phyloP scores from a whole-genome alignment of 2,329 filamentous ascomycete species.

The Neoascochyta sp. region DNA sequence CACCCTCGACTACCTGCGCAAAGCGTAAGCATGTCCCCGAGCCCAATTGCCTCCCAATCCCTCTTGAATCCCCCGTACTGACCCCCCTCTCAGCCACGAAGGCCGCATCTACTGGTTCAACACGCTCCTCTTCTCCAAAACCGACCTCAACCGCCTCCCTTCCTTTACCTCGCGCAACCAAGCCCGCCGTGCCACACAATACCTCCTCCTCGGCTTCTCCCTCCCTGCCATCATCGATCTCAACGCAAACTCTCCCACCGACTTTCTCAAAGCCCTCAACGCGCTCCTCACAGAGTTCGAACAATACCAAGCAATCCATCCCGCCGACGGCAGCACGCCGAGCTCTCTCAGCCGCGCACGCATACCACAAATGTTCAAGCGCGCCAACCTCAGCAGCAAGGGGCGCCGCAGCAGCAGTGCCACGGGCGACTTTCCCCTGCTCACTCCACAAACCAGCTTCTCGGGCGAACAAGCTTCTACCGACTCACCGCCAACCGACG shows the following conservation, averaged over 20 bases:
- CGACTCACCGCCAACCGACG: constrained; percentile 33
- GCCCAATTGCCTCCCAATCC: not conserved
- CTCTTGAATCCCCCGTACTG: not conserved
- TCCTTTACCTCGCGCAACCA: constrained; percentile 83
- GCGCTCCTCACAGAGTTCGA: constrained; percentile 88
- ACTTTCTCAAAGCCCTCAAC: constrained; percentile 85
- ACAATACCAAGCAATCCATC: constrained; percentile 82
- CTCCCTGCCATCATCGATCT: constrained; percentile 87
- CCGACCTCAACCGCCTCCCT: constrained; percentile 75
- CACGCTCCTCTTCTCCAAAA: constrained; percentile 83
- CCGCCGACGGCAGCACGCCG: constrained; percentile 66
- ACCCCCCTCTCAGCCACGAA: constrained; percentile 63
- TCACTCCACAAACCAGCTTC: constrained; percentile 22
- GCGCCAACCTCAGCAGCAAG: constrained; percentile 37
- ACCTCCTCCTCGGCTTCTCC: constrained; percentile 86
- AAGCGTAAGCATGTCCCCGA: constrained; percentile 66
- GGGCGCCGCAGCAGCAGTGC: constrained; percentile 55
- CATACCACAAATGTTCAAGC: constrained; percentile 56
- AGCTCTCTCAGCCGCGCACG: constrained; percentile 71
- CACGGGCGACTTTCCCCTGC: constrained; percentile 45
- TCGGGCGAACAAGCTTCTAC: constrained; percentile 20
- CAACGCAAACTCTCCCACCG: constrained; percentile 71
- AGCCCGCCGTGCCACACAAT: constrained; percentile 86
- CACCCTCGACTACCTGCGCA: constrained; percentile 86
- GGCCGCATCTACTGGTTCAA: constrained; percentile 98